phyloP scores from a whole-genome alignment of 2,329 filamentous ascomycete genomes.

The Blastomyces gilchristii region DNA sequence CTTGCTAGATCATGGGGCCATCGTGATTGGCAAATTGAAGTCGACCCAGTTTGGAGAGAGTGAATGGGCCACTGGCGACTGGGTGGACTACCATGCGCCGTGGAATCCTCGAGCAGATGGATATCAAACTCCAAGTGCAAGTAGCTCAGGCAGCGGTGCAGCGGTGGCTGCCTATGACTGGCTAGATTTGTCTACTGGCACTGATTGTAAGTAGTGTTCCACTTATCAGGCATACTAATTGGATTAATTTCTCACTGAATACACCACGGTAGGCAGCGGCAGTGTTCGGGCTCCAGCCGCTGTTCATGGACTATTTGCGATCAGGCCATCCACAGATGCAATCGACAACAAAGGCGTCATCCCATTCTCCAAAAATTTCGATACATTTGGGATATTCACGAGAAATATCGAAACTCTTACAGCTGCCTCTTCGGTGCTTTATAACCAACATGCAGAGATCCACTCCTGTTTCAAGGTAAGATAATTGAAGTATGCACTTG shows the following conservation, averaged over 20 bases:
- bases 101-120: slow-evolving; percentile 33
- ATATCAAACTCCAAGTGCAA: slow-evolving; percentile 22
- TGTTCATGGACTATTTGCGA: slow-evolving; percentile 23
- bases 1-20: slow-evolving; percentile 51
- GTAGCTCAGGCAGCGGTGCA: slow-evolving; percentile 18
- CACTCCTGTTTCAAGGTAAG: background rate
- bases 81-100: slow-evolving; percentile 26
- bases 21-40: slow-evolving; percentile 30
- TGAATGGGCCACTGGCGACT: slow-evolving; percentile 16
- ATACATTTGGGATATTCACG: slow-evolving; percentile 25
- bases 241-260: background rate
- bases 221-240: background rate
- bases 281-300: slow-evolving; percentile 22
- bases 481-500: background rate
- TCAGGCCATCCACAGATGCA: slow-evolving; percentile 20
- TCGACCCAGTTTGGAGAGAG: slow-evolving; percentile 28
- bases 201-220: slow-evolving; percentile 17
- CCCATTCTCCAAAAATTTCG: slow-evolving; percentile 22
- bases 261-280: slow-evolving; percentile 16
- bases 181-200: slow-evolving; percentile 24
- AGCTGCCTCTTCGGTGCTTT: background rate
- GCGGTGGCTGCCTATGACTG: slow-evolving; percentile 27
- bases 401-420: slow-evolving; percentile 18
- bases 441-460: background rate
- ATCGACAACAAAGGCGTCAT: slow-evolving; percentile 18